A percentile compares a stretch with the other conserved stretches of the same genome.
These are phyloP conservation scores for Cytidiella melzeri DNA, from an alignment of 768 basidiomycete species.

Conservation along the genomic window DNA sequence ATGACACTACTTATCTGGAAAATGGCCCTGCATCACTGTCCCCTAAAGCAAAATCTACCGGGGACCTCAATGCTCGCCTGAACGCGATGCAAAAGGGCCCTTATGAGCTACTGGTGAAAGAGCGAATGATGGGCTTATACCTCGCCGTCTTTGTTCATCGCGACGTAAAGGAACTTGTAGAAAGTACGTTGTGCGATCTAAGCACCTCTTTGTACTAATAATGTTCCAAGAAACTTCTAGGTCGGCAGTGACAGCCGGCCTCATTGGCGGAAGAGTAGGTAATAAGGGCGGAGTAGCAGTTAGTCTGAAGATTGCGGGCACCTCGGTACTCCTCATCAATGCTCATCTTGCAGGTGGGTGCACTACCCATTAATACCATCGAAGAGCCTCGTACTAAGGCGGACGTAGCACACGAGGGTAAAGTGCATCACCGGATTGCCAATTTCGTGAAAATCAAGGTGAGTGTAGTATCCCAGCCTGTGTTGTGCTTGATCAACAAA, in stretches of 20 bases:
- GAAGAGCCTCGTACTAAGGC: not conserved
- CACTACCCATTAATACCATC: not conserved
- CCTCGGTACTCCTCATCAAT: slow-evolving; percentile 83
- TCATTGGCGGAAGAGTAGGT: slow-evolving; percentile 86
- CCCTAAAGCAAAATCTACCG: slow-evolving; percentile 13
- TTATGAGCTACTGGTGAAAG: slow-evolving; percentile 82
- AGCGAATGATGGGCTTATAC: slow-evolving; percentile 88
- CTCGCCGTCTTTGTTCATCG: slow-evolving; percentile 70
- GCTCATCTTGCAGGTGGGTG: slow-evolving; percentile 76
- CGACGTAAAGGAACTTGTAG: slow-evolving; percentile 57
- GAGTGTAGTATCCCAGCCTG: not conserved
- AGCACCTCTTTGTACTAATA: not conserved
- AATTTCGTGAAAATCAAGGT: slow-evolving; percentile 90
- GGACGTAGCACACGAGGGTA: slow-evolving; percentile 73
- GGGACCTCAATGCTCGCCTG: slow-evolving; percentile 11
- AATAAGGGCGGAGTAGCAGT: slow-evolving; percentile 95
- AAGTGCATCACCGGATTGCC: slow-evolving; percentile 69
- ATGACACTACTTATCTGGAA: slow-evolving; percentile 13
- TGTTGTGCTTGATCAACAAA: not conserved
- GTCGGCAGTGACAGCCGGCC: slow-evolving; percentile 79
- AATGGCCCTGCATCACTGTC: slow-evolving; percentile 6
- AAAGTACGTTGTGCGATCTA: slow-evolving; percentile 35
- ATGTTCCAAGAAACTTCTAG: slow-evolving; percentile 56
- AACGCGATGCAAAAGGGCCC: slow-evolving; percentile 48
- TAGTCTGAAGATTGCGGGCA: slow-evolving; percentile 75